Evolutionary conservation across 164 flowering plant species (phyloP).

Genomic region (Macadamia integrifolia): DNA sequence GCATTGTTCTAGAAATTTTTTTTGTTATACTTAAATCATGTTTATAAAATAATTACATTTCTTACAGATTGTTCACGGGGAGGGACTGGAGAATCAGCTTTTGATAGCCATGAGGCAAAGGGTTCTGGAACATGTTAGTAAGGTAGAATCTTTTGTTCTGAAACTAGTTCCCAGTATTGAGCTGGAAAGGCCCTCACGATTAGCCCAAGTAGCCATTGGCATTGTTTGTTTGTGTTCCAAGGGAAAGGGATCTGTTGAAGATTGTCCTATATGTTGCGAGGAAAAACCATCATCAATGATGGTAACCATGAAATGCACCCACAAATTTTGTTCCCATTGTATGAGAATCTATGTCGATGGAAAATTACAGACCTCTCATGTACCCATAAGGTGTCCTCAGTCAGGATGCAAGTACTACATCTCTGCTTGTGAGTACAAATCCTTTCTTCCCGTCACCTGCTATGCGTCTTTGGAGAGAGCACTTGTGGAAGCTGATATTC

Average conservation of each 20-base stretch:
- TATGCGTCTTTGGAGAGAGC: constrained; percentile 55
- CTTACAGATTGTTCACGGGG: constrained; percentile 46
- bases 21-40: neutral
- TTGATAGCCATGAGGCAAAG: constrained; percentile 62
- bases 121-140: constrained; percentile 46
- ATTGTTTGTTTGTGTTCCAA: constrained; percentile 37
- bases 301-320: constrained; percentile 67
- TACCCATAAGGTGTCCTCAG: constrained; percentile 81
- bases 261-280: constrained; percentile 78
- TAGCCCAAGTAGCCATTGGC: constrained; percentile 83
- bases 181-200: constrained; percentile 39
- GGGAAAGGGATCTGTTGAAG: constrained; percentile 31
- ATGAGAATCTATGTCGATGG: constrained; percentile 68
- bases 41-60: neutral
- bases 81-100: constrained; percentile 54
- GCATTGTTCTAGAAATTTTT: neutral
- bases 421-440: constrained; percentile 57
- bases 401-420: constrained; percentile 58
- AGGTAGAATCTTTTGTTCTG: constrained; percentile 52
- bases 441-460: constrained; percentile 65
- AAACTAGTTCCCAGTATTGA: constrained; percentile 37
- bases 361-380: constrained; percentile 52
- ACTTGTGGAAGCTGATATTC: constrained; percentile 52
- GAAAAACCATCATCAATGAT: constrained; percentile 56
- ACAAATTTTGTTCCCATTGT: constrained; percentile 81